These are phyloP conservation scores for Arthromyces matolae DNA, from an alignment of 768 basidiomycete genomes.

Conservation along the genomic window DNA sequence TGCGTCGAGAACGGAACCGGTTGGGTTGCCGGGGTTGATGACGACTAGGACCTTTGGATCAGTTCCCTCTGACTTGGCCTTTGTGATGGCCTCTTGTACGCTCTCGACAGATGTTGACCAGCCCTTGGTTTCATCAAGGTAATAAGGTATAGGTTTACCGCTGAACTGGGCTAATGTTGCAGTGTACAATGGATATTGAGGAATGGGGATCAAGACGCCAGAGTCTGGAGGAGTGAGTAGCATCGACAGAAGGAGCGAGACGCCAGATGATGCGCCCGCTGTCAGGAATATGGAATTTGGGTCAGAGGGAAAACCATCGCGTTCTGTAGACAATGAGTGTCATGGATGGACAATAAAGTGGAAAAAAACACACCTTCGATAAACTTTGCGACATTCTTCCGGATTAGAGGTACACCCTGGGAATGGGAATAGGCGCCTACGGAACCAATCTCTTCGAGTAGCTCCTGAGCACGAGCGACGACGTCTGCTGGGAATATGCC, in stretches of 20 bases:
- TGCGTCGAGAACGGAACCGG: slow-evolving; percentile 77
- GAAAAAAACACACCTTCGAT: slow-evolving; percentile 60
- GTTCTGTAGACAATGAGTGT: slow-evolving; percentile 49
- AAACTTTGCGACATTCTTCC: slow-evolving; percentile 84
- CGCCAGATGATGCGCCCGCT: slow-evolving; percentile 92
- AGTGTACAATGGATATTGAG: slow-evolving; percentile 97
- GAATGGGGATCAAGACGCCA: slow-evolving; percentile 93
- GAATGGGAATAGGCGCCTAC: slow-evolving; percentile 95
- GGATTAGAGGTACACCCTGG: slow-evolving; percentile 87
- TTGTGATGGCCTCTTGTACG: slow-evolving; percentile 63
- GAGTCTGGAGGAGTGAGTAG: slow-evolving; percentile 64
- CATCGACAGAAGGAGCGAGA: slow-evolving; percentile 81
- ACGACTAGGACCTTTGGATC: slow-evolving; percentile 84
- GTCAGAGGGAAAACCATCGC: slow-evolving; percentile 83
- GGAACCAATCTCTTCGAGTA: slow-evolving; percentile 84
- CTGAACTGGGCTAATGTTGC: slow-evolving; percentile 85
- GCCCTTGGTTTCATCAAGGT: slow-evolving; percentile 74
- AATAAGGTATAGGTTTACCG: slow-evolving; percentile 83
- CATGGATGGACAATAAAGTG: not conserved
- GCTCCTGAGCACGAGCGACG: slow-evolving; percentile 73
- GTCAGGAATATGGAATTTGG: slow-evolving; percentile 92
- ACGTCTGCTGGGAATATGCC: slow-evolving; percentile 84
- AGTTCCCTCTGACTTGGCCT: slow-evolving; percentile 58
- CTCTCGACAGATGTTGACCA: slow-evolving; percentile 80
- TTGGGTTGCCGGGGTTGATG: slow-evolving; percentile 99